Evolutionary conservation across 768 basidiomycete species (phyloP), one percentile per base, ranked within the genome.

Genomic region (Trametes cingulata): DNA sequence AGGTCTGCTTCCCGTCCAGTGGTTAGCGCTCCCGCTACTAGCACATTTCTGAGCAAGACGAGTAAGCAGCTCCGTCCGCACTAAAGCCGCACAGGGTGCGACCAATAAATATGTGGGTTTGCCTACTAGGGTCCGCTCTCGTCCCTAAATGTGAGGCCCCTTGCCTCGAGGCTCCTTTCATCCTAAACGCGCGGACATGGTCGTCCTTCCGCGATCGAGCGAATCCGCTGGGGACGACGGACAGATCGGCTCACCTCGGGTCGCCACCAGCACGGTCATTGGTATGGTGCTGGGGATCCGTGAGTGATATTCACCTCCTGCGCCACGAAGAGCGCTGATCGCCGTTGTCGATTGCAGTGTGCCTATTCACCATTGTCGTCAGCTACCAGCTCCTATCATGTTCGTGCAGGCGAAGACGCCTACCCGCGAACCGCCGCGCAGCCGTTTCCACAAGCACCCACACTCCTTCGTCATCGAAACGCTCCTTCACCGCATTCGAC

Each of bases 211-310:
- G 17, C 63, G 63, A 12, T 19, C 62, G 19, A 43, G 24, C 35
- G 54, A 36, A 6, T 7, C 36, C 42, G 10, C 19, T n/a, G 41
- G 27, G 20, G 33, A 19, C n/a, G 40, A 27, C 6, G 46, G 53
- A 17, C 53, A 58, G 22, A 60, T 60, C 14, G 25, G 37, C 19
- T 66, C 65, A 7, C 54, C 62, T 12, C 43, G 51, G 35, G 47
- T 66, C 6, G 62, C 65, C 8, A 60, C 60, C 14, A 63, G 50
- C 22, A 66, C 65, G 8, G 62, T 64, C 14, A 46, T 63, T 15
- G 65, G 65, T 4, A 56, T 66, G 56, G 60, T 66, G n/a, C 48
- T 66, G 22, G 65, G 65, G 7, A 50, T 62, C 15, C 24, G 65
- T 66, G 60, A 64, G 65, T 56, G 19, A 29, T 15, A 15, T 4